Percentiles rank a stretch among this genome's conserved stretches.
Evolutionary conservation across 495 filamentous ascomycete genomes (phyloP).

Genomic region (Penicillium verhagenii): DNA sequence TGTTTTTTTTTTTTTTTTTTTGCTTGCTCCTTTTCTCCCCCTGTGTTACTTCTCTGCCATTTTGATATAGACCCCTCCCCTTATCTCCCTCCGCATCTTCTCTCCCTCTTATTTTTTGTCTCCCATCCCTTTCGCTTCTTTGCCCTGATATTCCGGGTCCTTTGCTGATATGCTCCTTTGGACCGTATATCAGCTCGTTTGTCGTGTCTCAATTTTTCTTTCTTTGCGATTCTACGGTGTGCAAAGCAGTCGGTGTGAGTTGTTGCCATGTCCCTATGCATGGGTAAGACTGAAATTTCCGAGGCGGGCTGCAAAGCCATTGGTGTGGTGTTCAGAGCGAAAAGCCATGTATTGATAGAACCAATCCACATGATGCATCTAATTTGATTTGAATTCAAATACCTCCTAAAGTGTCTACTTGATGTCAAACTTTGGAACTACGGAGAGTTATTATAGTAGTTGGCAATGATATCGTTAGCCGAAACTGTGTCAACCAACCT

Average conservation of each 20-base stretch:
- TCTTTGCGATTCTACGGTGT: not conserved
- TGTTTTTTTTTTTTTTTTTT: constrained; percentile 7
- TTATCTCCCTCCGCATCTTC: constrained; percentile 5
- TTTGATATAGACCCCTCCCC: constrained; percentile 24
- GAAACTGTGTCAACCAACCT: not conserved
- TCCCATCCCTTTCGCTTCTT: not conserved
- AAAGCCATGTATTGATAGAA: constrained; percentile 19
- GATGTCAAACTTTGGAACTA: too few relatives aligned
- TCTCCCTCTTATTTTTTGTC: not conserved
- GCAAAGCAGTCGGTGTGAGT: not conserved
- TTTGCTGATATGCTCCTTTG: constrained; percentile 2
- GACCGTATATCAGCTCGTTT: not conserved
- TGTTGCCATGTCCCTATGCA: not conserved
- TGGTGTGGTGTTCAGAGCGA: constrained; percentile 11
- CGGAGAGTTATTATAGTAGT: too few relatives aligned
- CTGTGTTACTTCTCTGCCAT: constrained; percentile 25
- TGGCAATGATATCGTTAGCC: not conserved
- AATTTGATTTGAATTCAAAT: not conserved
- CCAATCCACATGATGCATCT: constrained; percentile 5
- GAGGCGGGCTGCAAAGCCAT: not conserved
- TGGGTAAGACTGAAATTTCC: constrained; percentile 1
- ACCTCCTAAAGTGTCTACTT: not conserved
- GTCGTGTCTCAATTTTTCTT: not conserved
- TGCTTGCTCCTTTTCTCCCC: constrained; percentile 19
- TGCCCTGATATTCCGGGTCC: constrained; percentile 1